Percentiles rank a stretch among this genome's conserved stretches.
phyloP scores from a whole-genome alignment of 2,329 filamentous ascomycete genomes.

The Gnomoniopsis sp. region DNA sequence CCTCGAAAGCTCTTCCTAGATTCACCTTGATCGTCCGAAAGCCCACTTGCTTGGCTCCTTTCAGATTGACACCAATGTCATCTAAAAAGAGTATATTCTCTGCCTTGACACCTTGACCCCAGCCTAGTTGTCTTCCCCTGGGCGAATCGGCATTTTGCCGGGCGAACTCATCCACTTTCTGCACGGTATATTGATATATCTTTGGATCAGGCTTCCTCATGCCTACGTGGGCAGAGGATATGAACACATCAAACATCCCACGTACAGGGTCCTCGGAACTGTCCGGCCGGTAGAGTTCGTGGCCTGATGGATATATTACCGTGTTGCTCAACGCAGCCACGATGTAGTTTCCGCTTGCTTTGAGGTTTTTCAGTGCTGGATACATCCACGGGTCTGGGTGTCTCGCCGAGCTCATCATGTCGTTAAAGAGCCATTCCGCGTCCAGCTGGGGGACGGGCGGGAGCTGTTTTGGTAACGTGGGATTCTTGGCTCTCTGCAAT shows the following conservation, averaged over 20 bases:
- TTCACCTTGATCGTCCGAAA: constrained; percentile 83
- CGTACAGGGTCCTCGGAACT: constrained; percentile 55
- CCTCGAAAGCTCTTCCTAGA: constrained; percentile 73
- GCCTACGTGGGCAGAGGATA: constrained; percentile 82
- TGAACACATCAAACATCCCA: constrained; percentile 77
- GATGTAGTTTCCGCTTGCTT: constrained; percentile 61
- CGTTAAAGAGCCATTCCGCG: constrained; percentile 76
- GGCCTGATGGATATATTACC: constrained; percentile 74
- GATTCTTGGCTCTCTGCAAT: constrained; percentile 38
- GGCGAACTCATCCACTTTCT: constrained; percentile 61
- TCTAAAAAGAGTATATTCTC: constrained; percentile 82
- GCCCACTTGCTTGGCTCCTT: constrained; percentile 69
- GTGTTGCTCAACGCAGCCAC: constrained; percentile 89
- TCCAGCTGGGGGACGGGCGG: constrained; percentile 72
- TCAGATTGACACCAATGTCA: constrained; percentile 91
- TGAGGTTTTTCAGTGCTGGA: constrained; percentile 71
- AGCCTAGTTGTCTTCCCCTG: constrained; percentile 38
- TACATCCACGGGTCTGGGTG: constrained; percentile 82
- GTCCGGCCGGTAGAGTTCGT: constrained; percentile 60
- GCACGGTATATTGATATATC: constrained; percentile 75
- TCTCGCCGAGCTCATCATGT: constrained; percentile 78
- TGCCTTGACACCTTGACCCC: constrained; percentile 51
- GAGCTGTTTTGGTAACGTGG: constrained; percentile 34
- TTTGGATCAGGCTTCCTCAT: constrained; percentile 80
- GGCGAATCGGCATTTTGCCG: constrained; percentile 42